Percentiles rank a stretch among this genome's conserved stretches.
phyloP scores from a whole-genome alignment of 352 stramenopile genomes.

The Globisporangium irregulare region DNA sequence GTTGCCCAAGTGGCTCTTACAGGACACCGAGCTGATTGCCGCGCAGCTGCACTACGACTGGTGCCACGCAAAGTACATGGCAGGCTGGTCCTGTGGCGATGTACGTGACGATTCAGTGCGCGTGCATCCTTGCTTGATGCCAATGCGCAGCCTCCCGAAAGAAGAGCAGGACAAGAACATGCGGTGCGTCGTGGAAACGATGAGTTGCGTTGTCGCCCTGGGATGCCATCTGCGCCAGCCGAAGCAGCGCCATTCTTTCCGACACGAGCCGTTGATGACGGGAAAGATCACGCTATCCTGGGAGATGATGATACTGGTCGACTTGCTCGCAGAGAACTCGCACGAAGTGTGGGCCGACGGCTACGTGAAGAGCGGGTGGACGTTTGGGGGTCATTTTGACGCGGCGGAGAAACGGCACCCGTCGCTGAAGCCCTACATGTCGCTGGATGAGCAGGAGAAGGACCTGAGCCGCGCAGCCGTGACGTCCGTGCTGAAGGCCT shows the following conservation, averaged over 20 bases:
- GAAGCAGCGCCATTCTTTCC: constrained; percentile 9
- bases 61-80: constrained; percentile 49
- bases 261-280: constrained; percentile 23
- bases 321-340: constrained; percentile 66
- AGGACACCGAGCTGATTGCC: constrained; percentile 31
- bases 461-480: constrained; percentile 41
- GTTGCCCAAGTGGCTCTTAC: constrained; percentile 35
- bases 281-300: constrained; percentile 47
- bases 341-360: constrained; percentile 66
- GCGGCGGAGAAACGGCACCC: constrained; percentile 41
- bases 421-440: constrained; percentile 58
- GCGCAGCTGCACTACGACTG: constrained; percentile 68
- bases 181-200: constrained; percentile 45
- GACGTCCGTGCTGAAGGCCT: constrained; percentile 49
- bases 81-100: constrained; percentile 39
- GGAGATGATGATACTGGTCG: constrained; percentile 63
- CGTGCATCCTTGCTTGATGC: constrained; percentile 50
- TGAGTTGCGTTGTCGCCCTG: constrained; percentile 59
- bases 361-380: constrained; percentile 45
- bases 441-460: constrained; percentile 53
- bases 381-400: constrained; percentile 36
- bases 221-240: constrained; percentile 36
- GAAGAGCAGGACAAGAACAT: constrained; percentile 40
- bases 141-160: constrained; percentile 42
- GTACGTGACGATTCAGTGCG: constrained; percentile 37